Percentiles rank a stretch among this genome's conserved stretches.
Evolutionary conservation across 75 land plant genomes (phyloP).

Genomic region (Pinus tabuliformis): DNA sequence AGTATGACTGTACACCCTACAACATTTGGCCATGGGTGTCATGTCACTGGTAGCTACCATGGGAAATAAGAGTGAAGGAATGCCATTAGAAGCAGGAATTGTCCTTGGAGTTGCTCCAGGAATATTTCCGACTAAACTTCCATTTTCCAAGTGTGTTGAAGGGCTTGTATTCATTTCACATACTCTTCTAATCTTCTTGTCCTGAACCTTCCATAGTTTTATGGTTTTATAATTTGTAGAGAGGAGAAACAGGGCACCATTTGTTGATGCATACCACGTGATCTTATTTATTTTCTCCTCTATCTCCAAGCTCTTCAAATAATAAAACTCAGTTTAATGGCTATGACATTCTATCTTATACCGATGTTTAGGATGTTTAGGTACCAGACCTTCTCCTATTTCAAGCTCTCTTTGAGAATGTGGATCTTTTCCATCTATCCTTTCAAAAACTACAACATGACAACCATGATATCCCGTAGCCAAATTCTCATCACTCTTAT

Average conservation of each 20-base stretch:
- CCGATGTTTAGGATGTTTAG: slow-evolving; percentile 52
- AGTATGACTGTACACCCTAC: slow-evolving; percentile 85
- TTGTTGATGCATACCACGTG: slow-evolving; percentile 72
- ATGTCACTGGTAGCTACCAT: slow-evolving; percentile 32
- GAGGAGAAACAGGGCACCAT: slow-evolving; percentile 65
- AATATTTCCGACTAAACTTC: slow-evolving; percentile 11
- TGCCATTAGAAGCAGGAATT: slow-evolving; percentile 49
- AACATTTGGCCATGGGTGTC: slow-evolving; percentile 21
- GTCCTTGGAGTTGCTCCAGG: no score
- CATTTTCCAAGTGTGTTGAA: slow-evolving; percentile 45
- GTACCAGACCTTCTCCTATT: slow-evolving; percentile 30
- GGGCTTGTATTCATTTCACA: slow-evolving; percentile 58
- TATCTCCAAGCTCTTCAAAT: slow-evolving; percentile 81
- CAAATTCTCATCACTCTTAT: no score
- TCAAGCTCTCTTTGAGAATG: slow-evolving; percentile 56
- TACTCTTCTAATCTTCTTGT: slow-evolving; percentile 81
- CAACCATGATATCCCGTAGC: no score
- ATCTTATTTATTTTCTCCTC: slow-evolving; percentile 90
- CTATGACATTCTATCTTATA: slow-evolving; percentile 90
- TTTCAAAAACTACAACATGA: no score
- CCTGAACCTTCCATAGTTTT: slow-evolving; percentile 83
- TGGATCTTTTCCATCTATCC: no score
- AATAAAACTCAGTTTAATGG: slow-evolving; percentile 96
- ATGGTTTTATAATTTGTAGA: slow-evolving; percentile 70
- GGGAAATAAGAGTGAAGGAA: slow-evolving; percentile 61